Percentiles rank a stretch among this genome's conserved stretches.
Evolutionary conservation across 2,329 filamentous ascomycete species (phyloP).

Genomic region (Coniochaeta sp.): DNA sequence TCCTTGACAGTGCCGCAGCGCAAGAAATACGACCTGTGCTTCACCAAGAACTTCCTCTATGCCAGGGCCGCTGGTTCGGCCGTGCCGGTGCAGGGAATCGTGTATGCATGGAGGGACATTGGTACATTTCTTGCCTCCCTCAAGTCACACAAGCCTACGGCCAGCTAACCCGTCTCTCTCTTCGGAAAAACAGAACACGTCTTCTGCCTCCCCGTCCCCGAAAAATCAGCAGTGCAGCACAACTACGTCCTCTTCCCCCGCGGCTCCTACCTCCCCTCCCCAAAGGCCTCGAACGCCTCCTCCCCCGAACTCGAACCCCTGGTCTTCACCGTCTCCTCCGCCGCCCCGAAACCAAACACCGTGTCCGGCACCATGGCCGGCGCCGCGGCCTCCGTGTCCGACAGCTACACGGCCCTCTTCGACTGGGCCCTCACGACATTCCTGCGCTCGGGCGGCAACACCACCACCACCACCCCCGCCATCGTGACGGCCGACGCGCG

Average conservation of each 20-base stretch:
- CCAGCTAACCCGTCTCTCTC: background rate
- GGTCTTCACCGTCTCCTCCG: conserved; percentile 52
- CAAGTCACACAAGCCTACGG: background rate
- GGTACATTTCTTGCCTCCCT: conserved; percentile 31
- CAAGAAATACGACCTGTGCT: conserved; percentile 60
- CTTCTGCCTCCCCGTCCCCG: conserved; percentile 58
- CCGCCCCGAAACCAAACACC: conserved; percentile 51
- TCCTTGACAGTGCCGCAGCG: conserved; percentile 60
- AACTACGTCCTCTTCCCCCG: conserved; percentile 58
- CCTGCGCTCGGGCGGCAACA: conserved; percentile 40
- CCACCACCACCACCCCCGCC: conserved; percentile 23
- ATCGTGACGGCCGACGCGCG: conserved; percentile 46
- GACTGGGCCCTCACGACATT: conserved; percentile 51
- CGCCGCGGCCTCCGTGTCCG: conserved; percentile 45
- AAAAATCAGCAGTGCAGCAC: conserved; percentile 57
- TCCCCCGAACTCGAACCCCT: conserved; percentile 43
- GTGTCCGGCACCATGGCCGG: conserved; percentile 42
- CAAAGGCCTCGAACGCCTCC: conserved; percentile 21
- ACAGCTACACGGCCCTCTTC: conserved; percentile 51
- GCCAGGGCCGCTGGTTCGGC: conserved; percentile 44
- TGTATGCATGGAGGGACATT: conserved; percentile 54
- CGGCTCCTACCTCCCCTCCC: conserved; percentile 38
- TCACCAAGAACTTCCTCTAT: conserved; percentile 52
- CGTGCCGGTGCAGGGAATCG: conserved; percentile 42
- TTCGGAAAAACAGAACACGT: conserved; percentile 40